These are phyloP conservation scores for Saturnispora bothae DNA, from an alignment of 805 yeast species.

Conservation along the genomic window DNA sequence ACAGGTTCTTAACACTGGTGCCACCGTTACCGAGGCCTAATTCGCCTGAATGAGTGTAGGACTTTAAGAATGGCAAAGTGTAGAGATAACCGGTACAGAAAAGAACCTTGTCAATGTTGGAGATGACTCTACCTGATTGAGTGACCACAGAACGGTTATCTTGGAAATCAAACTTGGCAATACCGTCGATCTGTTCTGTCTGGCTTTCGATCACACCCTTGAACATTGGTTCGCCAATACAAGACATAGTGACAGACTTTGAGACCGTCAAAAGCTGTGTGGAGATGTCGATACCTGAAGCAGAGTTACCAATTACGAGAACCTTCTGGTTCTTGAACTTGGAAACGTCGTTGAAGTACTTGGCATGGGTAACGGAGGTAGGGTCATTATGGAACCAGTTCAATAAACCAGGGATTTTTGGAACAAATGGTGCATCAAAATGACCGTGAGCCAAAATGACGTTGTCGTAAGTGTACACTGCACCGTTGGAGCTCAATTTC, in stretches of 20 bases:
- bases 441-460: slow-evolving; percentile 39
- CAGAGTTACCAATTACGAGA: slow-evolving; percentile 36
- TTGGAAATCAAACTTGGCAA: slow-evolving; percentile 19
- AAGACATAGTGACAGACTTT: slow-evolving; percentile 21
- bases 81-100: slow-evolving; percentile 72
- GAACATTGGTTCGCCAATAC: slow-evolving; percentile 23
- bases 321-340: slow-evolving; percentile 29
- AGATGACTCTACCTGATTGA: slow-evolving; percentile 36
- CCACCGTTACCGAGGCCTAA: slow-evolving; percentile 27
- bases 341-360: slow-evolving; percentile 29
- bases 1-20: slow-evolving; percentile 28
- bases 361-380: slow-evolving; percentile 33
- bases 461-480: slow-evolving; percentile 21
- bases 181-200: slow-evolving; percentile 20
- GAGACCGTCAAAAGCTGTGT: slow-evolving; percentile 25
- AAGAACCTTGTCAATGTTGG: slow-evolving; percentile 44
- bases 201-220: slow-evolving; percentile 20
- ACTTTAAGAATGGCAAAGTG: slow-evolving; percentile 50
- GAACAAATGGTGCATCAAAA: slow-evolving; percentile 37
- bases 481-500: slow-evolving; percentile 17
- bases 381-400: slow-evolving; percentile 26
- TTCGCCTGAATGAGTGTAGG: slow-evolving; percentile 19
- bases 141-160: slow-evolving; percentile 31
- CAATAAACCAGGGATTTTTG: slow-evolving; percentile 31
- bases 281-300: slow-evolving; percentile 59